Percentiles rank a stretch among this genome's conserved stretches.
Evolutionary conservation across 2,329 filamentous ascomycete species (phyloP).

Genomic region (Stachybotrys chartarum): DNA sequence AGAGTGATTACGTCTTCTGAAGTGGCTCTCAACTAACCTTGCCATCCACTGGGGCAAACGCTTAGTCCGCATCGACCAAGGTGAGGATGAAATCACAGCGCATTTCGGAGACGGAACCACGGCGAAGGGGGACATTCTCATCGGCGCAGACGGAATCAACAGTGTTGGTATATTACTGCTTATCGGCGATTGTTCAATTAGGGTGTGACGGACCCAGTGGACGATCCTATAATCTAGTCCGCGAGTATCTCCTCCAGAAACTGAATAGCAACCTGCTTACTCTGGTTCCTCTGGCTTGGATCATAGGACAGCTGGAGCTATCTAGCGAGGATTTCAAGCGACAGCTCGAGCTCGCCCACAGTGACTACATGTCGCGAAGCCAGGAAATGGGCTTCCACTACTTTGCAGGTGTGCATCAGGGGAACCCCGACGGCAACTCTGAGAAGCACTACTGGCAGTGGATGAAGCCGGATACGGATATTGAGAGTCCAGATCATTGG

Average conservation of each 20-base stretch:
- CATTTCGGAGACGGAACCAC: slow-evolving; percentile 35
- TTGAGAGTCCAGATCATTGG: slow-evolving; percentile 25
- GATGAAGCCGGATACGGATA: slow-evolving; percentile 9
- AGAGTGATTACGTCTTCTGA: slow-evolving; percentile 13
- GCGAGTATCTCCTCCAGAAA: slow-evolving; percentile 19
- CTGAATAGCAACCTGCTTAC: slow-evolving; percentile 16
- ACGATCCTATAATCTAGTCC: no score
- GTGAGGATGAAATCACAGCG: slow-evolving; percentile 24
- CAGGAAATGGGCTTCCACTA: neutral
- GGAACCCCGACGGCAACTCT: slow-evolving; percentile 8
- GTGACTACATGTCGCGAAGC: slow-evolving; percentile 14
- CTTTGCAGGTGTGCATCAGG: slow-evolving; percentile 17
- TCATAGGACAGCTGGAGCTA: slow-evolving; percentile 19
- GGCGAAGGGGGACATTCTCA: slow-evolving; percentile 33
- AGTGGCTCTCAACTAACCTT: slow-evolving; percentile 17
- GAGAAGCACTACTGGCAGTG: slow-evolving; percentile 22
- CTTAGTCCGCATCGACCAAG: slow-evolving; percentile 24
- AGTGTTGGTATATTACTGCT: slow-evolving; percentile 23
- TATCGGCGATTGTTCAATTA: no score
- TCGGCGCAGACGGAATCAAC: slow-evolving; percentile 39
- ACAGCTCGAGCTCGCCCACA: slow-evolving; percentile 23
- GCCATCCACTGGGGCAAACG: slow-evolving; percentile 31
- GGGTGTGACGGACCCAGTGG: no score
- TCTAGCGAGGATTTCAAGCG: slow-evolving; percentile 16
- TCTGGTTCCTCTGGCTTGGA: slow-evolving; percentile 15